A percentile compares a stretch with the other conserved stretches of the same genome.
Evolutionary conservation across 2,329 filamentous ascomycete genomes (phyloP).

Genomic region (Phaeosphaeria sp.): DNA sequence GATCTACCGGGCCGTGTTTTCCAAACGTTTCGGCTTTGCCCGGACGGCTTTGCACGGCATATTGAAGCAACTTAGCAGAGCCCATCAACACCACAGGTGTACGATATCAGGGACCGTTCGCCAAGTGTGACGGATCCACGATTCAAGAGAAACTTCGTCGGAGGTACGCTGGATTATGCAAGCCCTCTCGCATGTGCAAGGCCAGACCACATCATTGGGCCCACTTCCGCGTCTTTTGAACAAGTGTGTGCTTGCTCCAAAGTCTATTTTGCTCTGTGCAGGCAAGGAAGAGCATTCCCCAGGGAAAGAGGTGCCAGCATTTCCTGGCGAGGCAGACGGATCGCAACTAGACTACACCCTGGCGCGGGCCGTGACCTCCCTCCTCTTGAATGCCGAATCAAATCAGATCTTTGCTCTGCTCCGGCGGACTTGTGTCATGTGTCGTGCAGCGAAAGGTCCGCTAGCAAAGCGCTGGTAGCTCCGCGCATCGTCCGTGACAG

Average conservation of each 20-base stretch:
- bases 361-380: slow-evolving; percentile 5
- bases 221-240: background rate
- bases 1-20: no score
- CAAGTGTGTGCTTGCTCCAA: background rate
- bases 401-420: slow-evolving; percentile 17
- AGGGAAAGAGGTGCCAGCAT: background rate
- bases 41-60: no score
- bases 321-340: background rate
- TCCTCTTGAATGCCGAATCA: slow-evolving; percentile 11
- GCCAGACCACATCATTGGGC: slow-evolving; percentile 7
- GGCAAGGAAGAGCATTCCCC: no score
- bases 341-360: slow-evolving; percentile 1
- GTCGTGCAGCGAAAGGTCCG: slow-evolving; percentile 20
- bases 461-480: no score
- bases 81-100: no score
- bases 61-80: no score
- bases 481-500: slow-evolving; percentile 7
- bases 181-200: slow-evolving; percentile 19
- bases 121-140: no score
- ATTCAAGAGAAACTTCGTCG: background rate
- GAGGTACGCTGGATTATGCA: slow-evolving; percentile 7
- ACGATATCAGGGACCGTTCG: background rate
- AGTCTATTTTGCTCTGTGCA: background rate
- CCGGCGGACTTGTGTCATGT: slow-evolving; percentile 17
- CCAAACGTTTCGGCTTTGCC: no score